Evolutionary conservation across 75 land plant species (phyloP).

Genomic region (Isoetes taiwanensis): DNA sequence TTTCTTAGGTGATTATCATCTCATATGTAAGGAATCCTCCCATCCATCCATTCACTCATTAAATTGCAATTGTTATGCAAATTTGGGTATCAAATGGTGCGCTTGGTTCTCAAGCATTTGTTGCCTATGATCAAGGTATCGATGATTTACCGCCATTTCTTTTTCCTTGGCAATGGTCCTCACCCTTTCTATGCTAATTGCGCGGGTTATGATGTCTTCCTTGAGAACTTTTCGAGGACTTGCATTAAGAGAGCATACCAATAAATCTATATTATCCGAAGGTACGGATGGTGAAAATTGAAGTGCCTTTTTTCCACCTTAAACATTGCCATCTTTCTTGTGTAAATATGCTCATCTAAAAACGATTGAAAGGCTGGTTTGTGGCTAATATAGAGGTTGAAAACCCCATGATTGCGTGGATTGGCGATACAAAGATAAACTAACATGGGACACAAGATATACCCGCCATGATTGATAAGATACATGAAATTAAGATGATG

Average conservation of each 20-base stretch:
- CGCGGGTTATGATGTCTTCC: slow-evolving; percentile 96
- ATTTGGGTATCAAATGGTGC: slow-evolving; percentile 99
- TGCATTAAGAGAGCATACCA: slow-evolving; percentile 85
- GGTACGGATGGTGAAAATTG: slow-evolving; percentile 27
- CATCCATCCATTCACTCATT: no score
- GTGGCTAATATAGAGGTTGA: no score
- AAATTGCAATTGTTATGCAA: no score
- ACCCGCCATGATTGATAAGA: slow-evolving; percentile 77
- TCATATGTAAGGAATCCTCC: no score
- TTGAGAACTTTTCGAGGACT: slow-evolving; percentile 92
- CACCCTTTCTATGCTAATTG: no score
- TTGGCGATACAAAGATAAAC: slow-evolving; percentile 81
- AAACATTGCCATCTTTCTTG: neutral
- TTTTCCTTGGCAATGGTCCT: neutral
- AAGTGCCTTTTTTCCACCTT: neutral
- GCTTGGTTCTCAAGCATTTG: slow-evolving; percentile 99
- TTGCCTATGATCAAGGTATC: slow-evolving; percentile 98
- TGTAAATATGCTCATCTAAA: no score
- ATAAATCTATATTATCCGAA: slow-evolving; percentile 79
- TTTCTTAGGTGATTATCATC: no score
- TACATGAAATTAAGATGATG: slow-evolving; percentile 64
- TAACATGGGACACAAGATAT: slow-evolving; percentile 91
- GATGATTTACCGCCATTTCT: neutral
- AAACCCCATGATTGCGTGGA: slow-evolving; percentile 62
- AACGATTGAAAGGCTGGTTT: no score